Conservation (phyloP, 2,329 filamentous ascomycete genomes). For the Scytalidium sp. region DNA sequence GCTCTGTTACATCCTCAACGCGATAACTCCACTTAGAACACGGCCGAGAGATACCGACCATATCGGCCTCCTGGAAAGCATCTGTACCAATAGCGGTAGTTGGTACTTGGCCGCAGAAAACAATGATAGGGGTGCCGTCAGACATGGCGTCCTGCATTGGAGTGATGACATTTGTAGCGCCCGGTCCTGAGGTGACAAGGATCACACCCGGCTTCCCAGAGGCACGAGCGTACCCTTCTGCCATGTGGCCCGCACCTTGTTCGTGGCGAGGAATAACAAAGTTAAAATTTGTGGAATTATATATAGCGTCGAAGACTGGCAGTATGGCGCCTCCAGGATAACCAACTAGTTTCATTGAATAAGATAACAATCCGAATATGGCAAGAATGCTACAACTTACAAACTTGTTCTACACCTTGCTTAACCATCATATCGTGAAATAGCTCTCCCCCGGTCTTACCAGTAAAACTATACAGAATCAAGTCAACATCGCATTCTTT, state of each 20-base stretch:
- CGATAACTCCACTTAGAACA: constrained; percentile 99
- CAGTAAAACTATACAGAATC: neutral
- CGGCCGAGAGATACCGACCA: constrained; percentile 87
- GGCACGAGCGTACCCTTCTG: constrained; percentile 94
- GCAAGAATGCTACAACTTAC: neutral
- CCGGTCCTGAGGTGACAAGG: constrained; percentile 92
- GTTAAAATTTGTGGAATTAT: constrained; percentile 84
- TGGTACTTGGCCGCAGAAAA: constrained; percentile 90
- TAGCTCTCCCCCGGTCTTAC: neutral
- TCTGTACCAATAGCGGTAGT: constrained; percentile 91
- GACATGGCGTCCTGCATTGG: constrained; percentile 95
- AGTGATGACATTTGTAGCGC: constrained; percentile 94
- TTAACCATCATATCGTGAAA: neutral
- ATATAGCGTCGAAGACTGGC: constrained; percentile 97
- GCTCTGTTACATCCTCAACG: constrained; percentile 92
- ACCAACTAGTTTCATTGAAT: constrained; percentile 52
- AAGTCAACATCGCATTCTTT: neutral
- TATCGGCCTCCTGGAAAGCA: constrained; percentile 95
- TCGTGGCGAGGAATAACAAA: constrained; percentile 95
- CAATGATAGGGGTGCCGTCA: constrained; percentile 93
- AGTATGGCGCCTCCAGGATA: constrained; percentile 97
- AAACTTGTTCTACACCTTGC: neutral
- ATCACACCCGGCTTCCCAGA: constrained; percentile 94
- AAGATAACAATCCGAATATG: constrained; percentile 2
- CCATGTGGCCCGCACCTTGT: constrained; percentile 98